Evolutionary conservation across 495 filamentous ascomycete species (phyloP).

Genomic region (Haplographium delicatum): DNA sequence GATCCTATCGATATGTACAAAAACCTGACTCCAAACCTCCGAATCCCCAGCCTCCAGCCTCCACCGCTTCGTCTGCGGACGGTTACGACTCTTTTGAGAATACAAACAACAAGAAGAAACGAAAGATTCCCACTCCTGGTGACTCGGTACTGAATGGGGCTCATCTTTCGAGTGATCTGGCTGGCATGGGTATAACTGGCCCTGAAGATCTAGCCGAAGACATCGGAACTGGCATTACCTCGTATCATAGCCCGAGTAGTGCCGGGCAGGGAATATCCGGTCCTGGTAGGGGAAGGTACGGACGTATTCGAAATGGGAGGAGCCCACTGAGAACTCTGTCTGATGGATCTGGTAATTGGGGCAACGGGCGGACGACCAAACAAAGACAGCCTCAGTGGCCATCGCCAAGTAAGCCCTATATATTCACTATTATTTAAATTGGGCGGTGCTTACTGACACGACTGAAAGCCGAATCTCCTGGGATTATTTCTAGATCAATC

Average conservation of each 20-base stretch:
- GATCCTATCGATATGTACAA: slow-evolving; percentile 28
- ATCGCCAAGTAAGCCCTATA: slow-evolving; percentile 37
- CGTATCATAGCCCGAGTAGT: slow-evolving; percentile 63
- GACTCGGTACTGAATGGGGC: slow-evolving; percentile 47
- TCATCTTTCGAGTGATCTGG: slow-evolving; percentile 50
- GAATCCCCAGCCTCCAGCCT: slow-evolving; percentile 41
- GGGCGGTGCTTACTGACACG: slow-evolving; percentile 5
- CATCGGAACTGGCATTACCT: slow-evolving; percentile 42
- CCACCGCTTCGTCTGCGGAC: slow-evolving; percentile 58
- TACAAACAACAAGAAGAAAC: slow-evolving; percentile 98
- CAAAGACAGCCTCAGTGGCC: slow-evolving; percentile 34
- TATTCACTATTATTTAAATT: not conserved
- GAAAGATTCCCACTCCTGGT: slow-evolving; percentile 91
- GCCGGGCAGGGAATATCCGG: slow-evolving; percentile 23
- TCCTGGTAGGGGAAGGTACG: slow-evolving; percentile 62
- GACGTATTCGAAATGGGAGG: slow-evolving; percentile 57
- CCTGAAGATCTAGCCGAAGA: slow-evolving; percentile 39
- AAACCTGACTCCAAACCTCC: slow-evolving; percentile 33
- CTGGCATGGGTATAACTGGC: slow-evolving; percentile 54
- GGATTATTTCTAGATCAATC: slow-evolving; percentile 69
- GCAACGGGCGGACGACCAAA: slow-evolving; percentile 39
- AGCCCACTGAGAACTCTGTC: slow-evolving; percentile 56
- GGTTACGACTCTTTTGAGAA: slow-evolving; percentile 98
- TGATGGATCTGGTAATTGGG: slow-evolving; percentile 50
- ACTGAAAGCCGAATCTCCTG: slow-evolving; percentile 46